These are phyloP conservation scores for Pseudogymnoascus sp. DNA, from an alignment of 2,329 filamentous ascomycete species.

Conservation along the genomic window DNA sequence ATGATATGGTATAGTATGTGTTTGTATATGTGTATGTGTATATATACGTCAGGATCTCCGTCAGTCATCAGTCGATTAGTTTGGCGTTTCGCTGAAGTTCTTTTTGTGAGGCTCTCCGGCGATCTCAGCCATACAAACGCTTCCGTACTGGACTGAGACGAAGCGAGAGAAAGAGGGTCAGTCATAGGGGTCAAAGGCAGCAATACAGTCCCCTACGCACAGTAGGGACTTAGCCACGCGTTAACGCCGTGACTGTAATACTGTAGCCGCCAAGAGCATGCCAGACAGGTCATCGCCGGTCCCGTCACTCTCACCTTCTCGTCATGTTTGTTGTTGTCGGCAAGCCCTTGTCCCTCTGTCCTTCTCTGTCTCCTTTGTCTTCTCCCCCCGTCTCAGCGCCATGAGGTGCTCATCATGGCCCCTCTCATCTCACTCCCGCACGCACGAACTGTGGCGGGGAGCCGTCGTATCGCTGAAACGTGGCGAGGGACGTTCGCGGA, in stretches of 20 bases:
- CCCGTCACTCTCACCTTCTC: background rate
- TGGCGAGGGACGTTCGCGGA: conserved; percentile 1
- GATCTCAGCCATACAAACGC: background rate
- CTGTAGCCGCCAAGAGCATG: background rate
- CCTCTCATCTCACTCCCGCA: conserved; percentile 5
- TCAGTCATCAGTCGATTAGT: background rate
- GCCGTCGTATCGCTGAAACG: conserved; percentile 7
- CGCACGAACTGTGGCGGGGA: background rate
- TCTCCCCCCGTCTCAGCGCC: background rate
- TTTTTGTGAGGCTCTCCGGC: conserved; percentile 1
- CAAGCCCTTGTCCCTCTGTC: background rate
- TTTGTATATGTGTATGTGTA: background rate
- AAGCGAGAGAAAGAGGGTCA: conserved; percentile 3
- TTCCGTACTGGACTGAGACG: background rate
- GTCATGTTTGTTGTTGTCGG: background rate
- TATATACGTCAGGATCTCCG: background rate
- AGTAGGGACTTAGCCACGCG: background rate
- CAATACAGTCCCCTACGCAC: background rate
- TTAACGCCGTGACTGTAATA: background rate
- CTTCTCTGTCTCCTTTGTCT: background rate
- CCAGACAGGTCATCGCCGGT: background rate
- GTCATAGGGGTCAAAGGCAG: background rate
- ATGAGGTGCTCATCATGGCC: background rate
- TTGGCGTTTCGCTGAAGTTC: background rate
- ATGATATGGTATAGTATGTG: background rate